These are phyloP conservation scores for Phytopythium kandeliae DNA, from an alignment of 352 stramenopile species.

Conservation along the genomic window DNA sequence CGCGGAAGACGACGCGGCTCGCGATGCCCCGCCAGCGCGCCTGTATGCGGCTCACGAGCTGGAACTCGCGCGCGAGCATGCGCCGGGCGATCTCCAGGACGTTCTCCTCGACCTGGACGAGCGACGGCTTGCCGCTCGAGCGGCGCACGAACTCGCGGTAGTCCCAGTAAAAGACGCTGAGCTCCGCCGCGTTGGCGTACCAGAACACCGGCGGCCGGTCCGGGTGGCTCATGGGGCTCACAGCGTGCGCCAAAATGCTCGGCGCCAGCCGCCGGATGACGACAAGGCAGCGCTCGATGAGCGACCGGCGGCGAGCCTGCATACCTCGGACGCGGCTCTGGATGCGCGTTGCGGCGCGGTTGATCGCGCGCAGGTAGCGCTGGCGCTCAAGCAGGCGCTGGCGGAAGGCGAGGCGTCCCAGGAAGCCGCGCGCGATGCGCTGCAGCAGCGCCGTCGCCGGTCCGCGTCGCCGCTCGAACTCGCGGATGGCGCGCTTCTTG, in stretches of 20 bases:
- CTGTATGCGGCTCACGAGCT: slow-evolving; percentile 70
- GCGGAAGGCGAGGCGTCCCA: slow-evolving; percentile 50
- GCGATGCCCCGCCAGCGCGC: slow-evolving; percentile 51
- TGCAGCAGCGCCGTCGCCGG: slow-evolving; percentile 52
- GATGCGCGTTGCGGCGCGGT: slow-evolving; percentile 43
- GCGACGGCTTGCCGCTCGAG: slow-evolving; percentile 40
- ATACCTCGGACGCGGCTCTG: slow-evolving; percentile 56
- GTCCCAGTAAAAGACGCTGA: slow-evolving; percentile 62
- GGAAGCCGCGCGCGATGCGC: slow-evolving; percentile 56
- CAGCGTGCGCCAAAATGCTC: slow-evolving; percentile 37
- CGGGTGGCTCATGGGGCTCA: slow-evolving; percentile 13
- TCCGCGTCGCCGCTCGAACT: slow-evolving; percentile 49
- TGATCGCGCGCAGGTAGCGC: slow-evolving; percentile 45
- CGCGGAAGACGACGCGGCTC: slow-evolving; percentile 51
- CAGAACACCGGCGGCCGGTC: slow-evolving; percentile 64
- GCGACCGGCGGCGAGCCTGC: slow-evolving; percentile 38
- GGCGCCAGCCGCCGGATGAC: slow-evolving; percentile 53
- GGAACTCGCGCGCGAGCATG: slow-evolving; percentile 58
- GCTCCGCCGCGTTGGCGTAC: slow-evolving; percentile 61
- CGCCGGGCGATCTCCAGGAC: slow-evolving; percentile 60
- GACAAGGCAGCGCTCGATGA: slow-evolving; percentile 65
- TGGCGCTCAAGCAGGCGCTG: slow-evolving; percentile 36
- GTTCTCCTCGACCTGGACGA: slow-evolving; percentile 73
- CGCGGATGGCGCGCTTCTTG: slow-evolving; percentile 47
- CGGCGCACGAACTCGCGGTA: slow-evolving; percentile 75